Conservation (phyloP, 129 eudicot genomes). For the Scalesia atractyloides region DNA sequence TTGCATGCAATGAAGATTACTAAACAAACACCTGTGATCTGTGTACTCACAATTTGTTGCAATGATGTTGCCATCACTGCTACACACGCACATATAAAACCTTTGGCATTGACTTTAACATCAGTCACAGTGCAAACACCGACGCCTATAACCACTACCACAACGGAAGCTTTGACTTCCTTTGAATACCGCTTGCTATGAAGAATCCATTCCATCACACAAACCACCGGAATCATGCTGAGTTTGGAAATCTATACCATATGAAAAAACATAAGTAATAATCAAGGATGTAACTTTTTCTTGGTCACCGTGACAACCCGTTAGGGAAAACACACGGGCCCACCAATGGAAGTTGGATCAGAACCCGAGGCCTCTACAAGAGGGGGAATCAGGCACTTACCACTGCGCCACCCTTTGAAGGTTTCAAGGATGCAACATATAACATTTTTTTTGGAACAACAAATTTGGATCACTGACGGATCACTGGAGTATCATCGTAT, state of each 20-base stretch:
- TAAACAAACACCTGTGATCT: background rate
- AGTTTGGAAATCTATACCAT: slow-evolving; percentile 63
- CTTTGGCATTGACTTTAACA: slow-evolving; percentile 85
- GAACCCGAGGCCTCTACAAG: background rate
- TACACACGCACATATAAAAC: slow-evolving; percentile 79
- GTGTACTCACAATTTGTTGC: slow-evolving; percentile 78
- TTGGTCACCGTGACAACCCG: background rate
- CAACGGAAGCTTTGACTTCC: slow-evolving; percentile 65
- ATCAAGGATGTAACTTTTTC: background rate
- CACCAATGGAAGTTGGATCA: background rate
- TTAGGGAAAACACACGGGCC: background rate
- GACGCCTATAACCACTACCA: slow-evolving; percentile 84
- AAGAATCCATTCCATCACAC: slow-evolving; percentile 83
- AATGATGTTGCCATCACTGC: slow-evolving; percentile 78
- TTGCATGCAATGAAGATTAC: background rate
- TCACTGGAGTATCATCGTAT: too few species aligned
- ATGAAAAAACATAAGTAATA: background rate
- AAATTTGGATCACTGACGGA: too few species aligned
- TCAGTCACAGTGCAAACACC: slow-evolving; percentile 96
- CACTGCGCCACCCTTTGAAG: background rate
- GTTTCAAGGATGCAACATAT: background rate
- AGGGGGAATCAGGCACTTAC: background rate
- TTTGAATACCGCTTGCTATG: slow-evolving; percentile 61
- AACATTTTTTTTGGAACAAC: too few species aligned
- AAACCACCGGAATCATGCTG: slow-evolving; percentile 96